Evolutionary conservation across 2,329 filamentous ascomycete species (phyloP), one percentile per base, ranked within the genome.

Genomic region (Ophiostoma angusticollis): DNA sequence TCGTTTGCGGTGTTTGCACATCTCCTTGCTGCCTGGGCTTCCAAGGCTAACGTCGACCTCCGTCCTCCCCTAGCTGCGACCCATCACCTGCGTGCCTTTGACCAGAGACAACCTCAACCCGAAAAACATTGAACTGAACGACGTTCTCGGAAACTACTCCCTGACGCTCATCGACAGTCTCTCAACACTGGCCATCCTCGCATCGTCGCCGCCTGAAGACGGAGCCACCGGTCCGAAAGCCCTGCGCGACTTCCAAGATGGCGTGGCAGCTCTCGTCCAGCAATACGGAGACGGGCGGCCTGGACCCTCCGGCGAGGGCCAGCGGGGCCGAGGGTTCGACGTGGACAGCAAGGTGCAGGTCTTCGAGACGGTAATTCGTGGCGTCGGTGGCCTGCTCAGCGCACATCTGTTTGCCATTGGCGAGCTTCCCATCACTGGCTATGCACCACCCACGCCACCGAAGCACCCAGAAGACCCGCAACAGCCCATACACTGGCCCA

Each of bases 281-380:
- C 67, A 91, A 50, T 96, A 95, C 57, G 89, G 89, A 4, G 87
- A 95, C 58, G 89, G 87, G 2, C 77, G 76, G 22, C 60, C 67
- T 8, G 80, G 82, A 3, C 65, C 72, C 12, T 68, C 69, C 5
- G 84, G 83, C 6, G 69, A 74, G 52, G 89, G 89, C 4, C 65
- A 71, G 41, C 70, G 85, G 47, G 78, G 78, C 4, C 72, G 77
- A 39, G 91, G 86, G 0, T 98, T 98, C 52, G 85, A 98, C 58
- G 66, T 94, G 29, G 89, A 98, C 59, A 94, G 87, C 63, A 98
- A 96, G 60, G 91, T 98, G 2, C 89, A 98, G 61, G 85, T 98
- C 28, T 98, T 98, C 54, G 91, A 98, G 64, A 96, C 89, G 1
- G 89, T 94, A 25, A 98, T 98, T 50, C 74, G 91, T 42, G 91